Evolutionary conservation across 2,329 filamentous ascomycete species (phyloP).

Genomic region (Alternaria rosae): DNA sequence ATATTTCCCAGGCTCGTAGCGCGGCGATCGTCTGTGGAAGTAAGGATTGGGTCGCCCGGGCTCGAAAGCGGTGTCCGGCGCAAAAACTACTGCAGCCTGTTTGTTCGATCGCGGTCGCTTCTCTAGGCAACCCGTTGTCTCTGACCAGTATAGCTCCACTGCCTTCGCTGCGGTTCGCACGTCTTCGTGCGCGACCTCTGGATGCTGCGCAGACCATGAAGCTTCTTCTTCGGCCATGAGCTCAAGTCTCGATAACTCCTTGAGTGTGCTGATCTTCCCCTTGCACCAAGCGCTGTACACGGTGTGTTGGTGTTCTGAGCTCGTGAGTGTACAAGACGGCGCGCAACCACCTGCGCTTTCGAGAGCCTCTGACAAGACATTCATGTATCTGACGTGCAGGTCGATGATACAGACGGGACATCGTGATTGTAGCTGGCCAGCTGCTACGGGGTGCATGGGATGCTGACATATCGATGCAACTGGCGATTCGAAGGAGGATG

Average conservation of each 20-base stretch:
- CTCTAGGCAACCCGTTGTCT: constrained; percentile 13
- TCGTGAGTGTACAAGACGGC: constrained; percentile 26
- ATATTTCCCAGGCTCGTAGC: constrained; percentile 42
- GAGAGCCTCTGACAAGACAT: constrained; percentile 30
- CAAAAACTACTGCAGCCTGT: constrained; percentile 25
- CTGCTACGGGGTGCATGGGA: constrained; percentile 28
- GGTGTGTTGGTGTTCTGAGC: constrained; percentile 32
- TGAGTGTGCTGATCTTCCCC: constrained; percentile 32
- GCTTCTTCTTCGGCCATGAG: constrained; percentile 27
- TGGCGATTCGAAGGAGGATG: constrained; percentile 10
- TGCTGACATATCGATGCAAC: constrained; percentile 33
- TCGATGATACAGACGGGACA: constrained; percentile 41
- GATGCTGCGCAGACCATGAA: constrained; percentile 26
- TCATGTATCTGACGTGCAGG: constrained; percentile 36
- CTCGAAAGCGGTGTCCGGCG: constrained; percentile 29
- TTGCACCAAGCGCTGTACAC: constrained; percentile 33
- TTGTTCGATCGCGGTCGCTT: constrained; percentile 10
- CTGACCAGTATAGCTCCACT: constrained; percentile 35
- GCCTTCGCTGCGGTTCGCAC: constrained; percentile 36
- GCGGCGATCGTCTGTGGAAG: constrained; percentile 34
- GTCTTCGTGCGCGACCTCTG: constrained; percentile 13
- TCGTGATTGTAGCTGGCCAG: constrained; percentile 19
- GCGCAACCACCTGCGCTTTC: constrained; percentile 30
- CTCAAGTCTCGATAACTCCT: constrained; percentile 31
- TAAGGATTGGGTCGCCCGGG: constrained; percentile 32